Evolutionary conservation across 1,284 basidiomycete genomes (phyloP).

Genomic region (Psilocybe mexicana): DNA sequence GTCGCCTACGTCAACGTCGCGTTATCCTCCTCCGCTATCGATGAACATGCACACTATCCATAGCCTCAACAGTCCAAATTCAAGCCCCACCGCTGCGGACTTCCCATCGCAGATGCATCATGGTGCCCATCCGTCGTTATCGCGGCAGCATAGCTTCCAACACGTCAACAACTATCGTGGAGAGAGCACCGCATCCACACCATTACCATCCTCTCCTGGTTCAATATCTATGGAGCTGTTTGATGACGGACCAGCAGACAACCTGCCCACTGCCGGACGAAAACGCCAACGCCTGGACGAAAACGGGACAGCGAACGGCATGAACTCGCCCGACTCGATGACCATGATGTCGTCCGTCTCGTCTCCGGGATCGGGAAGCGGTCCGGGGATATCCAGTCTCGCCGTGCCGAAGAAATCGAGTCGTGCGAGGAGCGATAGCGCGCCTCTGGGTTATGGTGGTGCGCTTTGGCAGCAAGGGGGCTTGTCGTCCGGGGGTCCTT

Average conservation of each 20-base stretch:
- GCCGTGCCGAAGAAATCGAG: conserved; percentile 33
- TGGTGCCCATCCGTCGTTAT: conserved; percentile 41
- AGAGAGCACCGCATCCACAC: conserved; percentile 29
- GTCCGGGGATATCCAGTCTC: conserved; percentile 19
- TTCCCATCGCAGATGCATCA: conserved; percentile 48
- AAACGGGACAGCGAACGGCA: conserved; percentile 23
- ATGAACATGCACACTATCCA: conserved; percentile 40
- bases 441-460: conserved; percentile 46
- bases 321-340: conserved; percentile 19
- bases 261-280: conserved; percentile 27
- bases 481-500: conserved; percentile 9
- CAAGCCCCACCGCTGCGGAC: conserved; percentile 65
- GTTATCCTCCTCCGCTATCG: conserved; percentile 38
- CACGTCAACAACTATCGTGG: conserved; percentile 39
- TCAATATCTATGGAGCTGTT: conserved; percentile 40
- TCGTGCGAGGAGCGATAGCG: conserved; percentile 53
- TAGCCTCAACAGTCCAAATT: conserved; percentile 47
- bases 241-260: conserved; percentile 32
- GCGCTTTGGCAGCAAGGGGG: conserved; percentile 26
- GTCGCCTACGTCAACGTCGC: conserved; percentile 49
- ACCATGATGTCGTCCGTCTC: conserved; percentile 30
- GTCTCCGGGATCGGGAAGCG: conserved; percentile 26
- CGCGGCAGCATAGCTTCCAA: conserved; percentile 61
- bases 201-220: conserved; percentile 35
- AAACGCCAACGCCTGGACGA: conserved; percentile 48